Evolutionary conservation across 2,329 filamentous ascomycete species (phyloP).

Genomic region (Scedosporium boydii): DNA sequence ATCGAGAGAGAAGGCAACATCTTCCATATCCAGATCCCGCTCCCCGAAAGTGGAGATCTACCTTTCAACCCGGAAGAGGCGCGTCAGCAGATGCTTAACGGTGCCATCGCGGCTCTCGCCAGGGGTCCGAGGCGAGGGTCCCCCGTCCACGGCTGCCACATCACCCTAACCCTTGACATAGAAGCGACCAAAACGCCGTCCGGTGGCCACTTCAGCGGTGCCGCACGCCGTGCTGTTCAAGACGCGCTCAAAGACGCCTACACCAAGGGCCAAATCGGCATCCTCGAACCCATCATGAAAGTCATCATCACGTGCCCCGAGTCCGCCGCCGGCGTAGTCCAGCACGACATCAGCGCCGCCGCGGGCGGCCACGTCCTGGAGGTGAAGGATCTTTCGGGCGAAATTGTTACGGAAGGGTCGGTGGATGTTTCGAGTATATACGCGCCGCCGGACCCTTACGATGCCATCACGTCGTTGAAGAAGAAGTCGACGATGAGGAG

Average conservation of each 20-base stretch:
- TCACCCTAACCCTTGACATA: conserved; percentile 53
- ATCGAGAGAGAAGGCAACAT: conserved; percentile 62
- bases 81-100: conserved; percentile 61
- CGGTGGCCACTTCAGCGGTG: conserved; percentile 58
- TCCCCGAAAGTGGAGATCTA: background rate
- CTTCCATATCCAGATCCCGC: conserved; percentile 35
- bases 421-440: conserved; percentile 74
- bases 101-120: conserved; percentile 72
- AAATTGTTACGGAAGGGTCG: conserved; percentile 5
- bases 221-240: conserved; percentile 54
- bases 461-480: conserved; percentile 46
- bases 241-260: conserved; percentile 57
- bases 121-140: conserved; percentile 74
- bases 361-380: conserved; percentile 66
- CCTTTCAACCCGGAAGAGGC: conserved; percentile 29
- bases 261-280: conserved; percentile 41
- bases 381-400: conserved; percentile 43
- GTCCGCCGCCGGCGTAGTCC: conserved; percentile 66
- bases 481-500: conserved; percentile 38
- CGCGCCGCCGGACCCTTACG: conserved; percentile 76
- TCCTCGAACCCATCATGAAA: conserved; percentile 93
- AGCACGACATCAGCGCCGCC: conserved; percentile 69
- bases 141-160: conserved; percentile 66
- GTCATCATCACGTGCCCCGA: conserved; percentile 82
- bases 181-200: conserved; percentile 53